These are phyloP conservation scores for Hyaloscypha hepaticicola DNA, from an alignment of 495 filamentous ascomycete species.

Conservation along the genomic window DNA sequence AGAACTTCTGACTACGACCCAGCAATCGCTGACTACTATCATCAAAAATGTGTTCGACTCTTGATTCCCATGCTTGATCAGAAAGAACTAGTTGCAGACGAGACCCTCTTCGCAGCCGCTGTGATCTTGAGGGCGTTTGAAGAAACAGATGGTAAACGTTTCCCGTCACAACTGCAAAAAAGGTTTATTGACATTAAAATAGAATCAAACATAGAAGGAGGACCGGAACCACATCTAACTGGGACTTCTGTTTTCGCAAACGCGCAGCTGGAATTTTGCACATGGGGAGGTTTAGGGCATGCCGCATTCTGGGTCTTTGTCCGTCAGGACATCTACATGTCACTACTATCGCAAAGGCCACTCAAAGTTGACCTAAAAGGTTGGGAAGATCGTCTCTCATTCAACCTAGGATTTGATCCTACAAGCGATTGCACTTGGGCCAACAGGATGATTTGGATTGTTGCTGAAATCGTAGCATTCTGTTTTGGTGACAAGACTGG, in stretches of 20 bases:
- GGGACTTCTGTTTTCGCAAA: constrained; percentile 16
- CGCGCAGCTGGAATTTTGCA: not conserved
- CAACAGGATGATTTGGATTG: not conserved
- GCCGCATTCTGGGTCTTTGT: constrained; percentile 38
- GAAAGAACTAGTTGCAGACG: not conserved
- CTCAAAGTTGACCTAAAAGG: not conserved
- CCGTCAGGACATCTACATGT: constrained; percentile 38
- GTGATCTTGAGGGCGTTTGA: not conserved
- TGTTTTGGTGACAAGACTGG: not conserved
- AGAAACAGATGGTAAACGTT: constrained; percentile 11
- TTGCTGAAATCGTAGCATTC: not conserved
- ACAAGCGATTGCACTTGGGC: not conserved
- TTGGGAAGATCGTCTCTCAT: not conserved
- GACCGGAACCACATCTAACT: too few species aligned
- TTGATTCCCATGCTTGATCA: constrained; percentile 21
- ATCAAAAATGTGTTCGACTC: constrained; percentile 24
- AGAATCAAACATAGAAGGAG: too few species aligned
- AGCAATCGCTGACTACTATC: constrained; percentile 29
- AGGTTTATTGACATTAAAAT: too few species aligned
- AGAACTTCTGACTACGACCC: constrained; percentile 18
- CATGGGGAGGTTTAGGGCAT: constrained; percentile 31
- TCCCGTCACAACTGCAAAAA: too few species aligned
- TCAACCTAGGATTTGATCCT: not conserved
- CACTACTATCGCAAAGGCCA: constrained; percentile 36
- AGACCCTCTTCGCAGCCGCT: constrained; percentile 6